phyloP scores from a whole-genome alignment of 768 basidiomycete genomes.

The Suillus ampliporus region DNA sequence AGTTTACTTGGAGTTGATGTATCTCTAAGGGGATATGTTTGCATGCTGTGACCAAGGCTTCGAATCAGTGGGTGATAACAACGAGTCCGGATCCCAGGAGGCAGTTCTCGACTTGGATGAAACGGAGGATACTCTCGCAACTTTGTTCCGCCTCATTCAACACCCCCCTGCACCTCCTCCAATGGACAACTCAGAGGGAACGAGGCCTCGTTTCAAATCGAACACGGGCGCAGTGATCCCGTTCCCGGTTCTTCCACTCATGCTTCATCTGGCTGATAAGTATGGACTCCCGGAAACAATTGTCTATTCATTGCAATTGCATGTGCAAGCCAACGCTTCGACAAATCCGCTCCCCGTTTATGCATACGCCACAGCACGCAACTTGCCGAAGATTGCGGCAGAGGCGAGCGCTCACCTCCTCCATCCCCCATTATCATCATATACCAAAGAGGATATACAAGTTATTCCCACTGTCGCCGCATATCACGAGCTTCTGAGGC shows the following conservation, averaged over 20 bases:
- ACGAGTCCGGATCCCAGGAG: slow-evolving; percentile 23
- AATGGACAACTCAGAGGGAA: slow-evolving; percentile 33
- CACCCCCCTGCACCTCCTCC: slow-evolving; percentile 54
- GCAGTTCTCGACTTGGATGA: slow-evolving; percentile 62
- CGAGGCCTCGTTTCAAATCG: slow-evolving; percentile 35
- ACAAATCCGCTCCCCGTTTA: slow-evolving; percentile 64
- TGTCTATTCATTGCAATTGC: slow-evolving; percentile 48
- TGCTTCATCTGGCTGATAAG: slow-evolving; percentile 69
- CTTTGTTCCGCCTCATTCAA: slow-evolving; percentile 64
- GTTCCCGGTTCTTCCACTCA: slow-evolving; percentile 61
- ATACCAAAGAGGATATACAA: slow-evolving; percentile 54
- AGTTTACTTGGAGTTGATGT: not conserved
- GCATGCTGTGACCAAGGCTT: slow-evolving; percentile 52
- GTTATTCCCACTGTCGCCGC: slow-evolving; percentile 61
- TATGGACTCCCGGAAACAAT: slow-evolving; percentile 59
- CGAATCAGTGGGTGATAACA: slow-evolving; percentile 16
- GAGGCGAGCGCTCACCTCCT: slow-evolving; percentile 64
- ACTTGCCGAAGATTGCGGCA: slow-evolving; percentile 53
- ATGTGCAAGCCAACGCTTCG: slow-evolving; percentile 60
- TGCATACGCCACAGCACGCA: slow-evolving; percentile 52
- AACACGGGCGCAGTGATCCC: slow-evolving; percentile 58
- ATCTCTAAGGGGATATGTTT: slow-evolving; percentile 68
- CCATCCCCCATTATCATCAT: slow-evolving; percentile 57
- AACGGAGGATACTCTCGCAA: slow-evolving; percentile 48
- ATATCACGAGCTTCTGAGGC: slow-evolving; percentile 64